Percentiles rank a stretch among this genome's conserved stretches.
phyloP scores from a whole-genome alignment of 2,329 filamentous ascomycete genomes.

The Botrytis pseudocinerea region DNA sequence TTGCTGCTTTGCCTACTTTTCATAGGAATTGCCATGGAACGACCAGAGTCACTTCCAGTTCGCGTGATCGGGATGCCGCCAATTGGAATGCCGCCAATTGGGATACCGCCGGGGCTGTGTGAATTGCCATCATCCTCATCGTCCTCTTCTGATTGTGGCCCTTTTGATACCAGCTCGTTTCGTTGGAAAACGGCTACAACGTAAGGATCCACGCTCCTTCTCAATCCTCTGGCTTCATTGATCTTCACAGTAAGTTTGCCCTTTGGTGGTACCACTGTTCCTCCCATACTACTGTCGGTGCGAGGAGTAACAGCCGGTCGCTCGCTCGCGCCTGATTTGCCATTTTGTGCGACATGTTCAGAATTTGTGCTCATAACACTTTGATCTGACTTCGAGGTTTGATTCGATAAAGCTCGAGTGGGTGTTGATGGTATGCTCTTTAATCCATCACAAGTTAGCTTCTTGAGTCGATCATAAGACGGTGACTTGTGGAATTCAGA shows the following conservation, averaged over 20 bases:
- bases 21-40: constrained; percentile 91
- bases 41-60: constrained; percentile 77
- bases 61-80: constrained; percentile 64
- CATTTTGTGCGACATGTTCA: constrained; percentile 45
- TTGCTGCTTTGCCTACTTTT: constrained; percentile 94
- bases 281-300: constrained; percentile 45
- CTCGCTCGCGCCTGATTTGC: constrained; percentile 41
- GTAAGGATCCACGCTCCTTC: constrained; percentile 85
- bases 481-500: constrained; percentile 54
- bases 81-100: constrained; percentile 53
- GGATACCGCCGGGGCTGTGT: constrained; percentile 45
- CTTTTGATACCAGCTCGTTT: constrained; percentile 92
- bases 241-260: constrained; percentile 92
- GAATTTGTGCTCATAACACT: constrained; percentile 42
- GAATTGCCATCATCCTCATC: constrained; percentile 62
- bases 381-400: constrained; percentile 52
- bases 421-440: constrained; percentile 95
- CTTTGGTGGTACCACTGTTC: constrained; percentile 70
- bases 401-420: constrained; percentile 72
- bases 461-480: constrained; percentile 69
- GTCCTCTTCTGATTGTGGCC: constrained; percentile 64
- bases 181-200: constrained; percentile 96
- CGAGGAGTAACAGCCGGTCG: constrained; percentile 33
- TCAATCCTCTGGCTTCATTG: constrained; percentile 77
- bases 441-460: constrained; percentile 83